Conservation (phyloP, 164 flowering plant genomes). For the Brasenia schreberi region DNA sequence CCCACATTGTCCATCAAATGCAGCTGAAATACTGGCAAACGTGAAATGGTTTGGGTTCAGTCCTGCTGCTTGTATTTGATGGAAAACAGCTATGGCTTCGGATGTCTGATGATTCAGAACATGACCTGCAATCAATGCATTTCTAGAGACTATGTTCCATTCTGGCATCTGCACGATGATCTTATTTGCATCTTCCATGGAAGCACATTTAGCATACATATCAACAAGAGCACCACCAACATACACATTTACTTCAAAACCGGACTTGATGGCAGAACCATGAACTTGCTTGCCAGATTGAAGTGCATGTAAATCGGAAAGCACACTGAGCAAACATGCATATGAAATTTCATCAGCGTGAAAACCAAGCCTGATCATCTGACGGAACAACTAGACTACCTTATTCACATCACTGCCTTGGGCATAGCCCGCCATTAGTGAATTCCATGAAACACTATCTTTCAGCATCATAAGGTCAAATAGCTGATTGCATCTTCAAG, state of each 20-base stretch:
- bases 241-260: conserved; percentile 52
- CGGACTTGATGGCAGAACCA: conserved; percentile 41
- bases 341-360: conserved; percentile 69
- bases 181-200: conserved; percentile 27
- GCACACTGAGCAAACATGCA: conserved; percentile 42
- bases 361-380: conserved; percentile 40
- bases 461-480: conserved; percentile 44
- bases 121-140: no score
- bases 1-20: not conserved
- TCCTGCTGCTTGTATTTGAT: no score
- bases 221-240: conserved; percentile 77
- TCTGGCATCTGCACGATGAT: conserved; percentile 4
- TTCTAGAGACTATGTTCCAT: no score
- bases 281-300: conserved; percentile 51
- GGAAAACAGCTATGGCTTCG: no score
- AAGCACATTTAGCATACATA: conserved; percentile 82
- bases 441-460: conserved; percentile 20
- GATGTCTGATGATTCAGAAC: no score
- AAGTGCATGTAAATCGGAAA: conserved; percentile 1
- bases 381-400: conserved; percentile 39
- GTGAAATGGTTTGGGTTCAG: no score
- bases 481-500: conserved; percentile 44
- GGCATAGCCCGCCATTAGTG: no score
- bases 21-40: not conserved
- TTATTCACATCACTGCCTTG: no score